Evolutionary conservation across 306 rosid species (phyloP).

Genomic region (Quercus variabilis): DNA sequence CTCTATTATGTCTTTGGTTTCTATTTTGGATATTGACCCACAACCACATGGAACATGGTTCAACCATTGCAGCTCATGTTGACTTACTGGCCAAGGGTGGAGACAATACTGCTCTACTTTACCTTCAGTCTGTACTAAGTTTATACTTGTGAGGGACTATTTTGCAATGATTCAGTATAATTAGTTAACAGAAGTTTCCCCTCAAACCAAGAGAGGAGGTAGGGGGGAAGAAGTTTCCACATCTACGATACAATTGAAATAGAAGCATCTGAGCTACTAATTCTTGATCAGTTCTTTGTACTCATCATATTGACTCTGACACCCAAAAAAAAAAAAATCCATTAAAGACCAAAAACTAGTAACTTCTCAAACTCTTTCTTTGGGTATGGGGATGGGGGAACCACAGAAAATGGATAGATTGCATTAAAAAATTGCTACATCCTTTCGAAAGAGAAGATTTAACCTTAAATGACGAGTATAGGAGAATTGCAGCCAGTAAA

Average conservation of each 20-base stretch:
- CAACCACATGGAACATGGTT: background rate
- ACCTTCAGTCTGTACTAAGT: background rate
- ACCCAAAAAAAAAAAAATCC: background rate
- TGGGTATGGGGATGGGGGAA: too few species aligned
- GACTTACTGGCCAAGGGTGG: background rate
- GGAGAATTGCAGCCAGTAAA: conserved; percentile 72
- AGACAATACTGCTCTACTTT: background rate
- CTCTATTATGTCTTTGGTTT: background rate
- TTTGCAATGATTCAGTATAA: background rate
- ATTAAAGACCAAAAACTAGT: background rate
- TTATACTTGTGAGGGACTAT: background rate
- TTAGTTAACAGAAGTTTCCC: background rate
- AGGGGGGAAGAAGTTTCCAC: background rate
- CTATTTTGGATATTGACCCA: background rate
- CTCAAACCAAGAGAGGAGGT: background rate
- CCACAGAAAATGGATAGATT: background rate
- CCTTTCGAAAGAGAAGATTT: conserved; percentile 13
- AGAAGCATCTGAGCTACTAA: background rate
- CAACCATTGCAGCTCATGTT: background rate
- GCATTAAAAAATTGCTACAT: background rate
- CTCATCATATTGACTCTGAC: background rate
- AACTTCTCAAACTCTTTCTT: background rate
- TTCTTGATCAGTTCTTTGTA: background rate
- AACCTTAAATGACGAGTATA: conserved; percentile 87
- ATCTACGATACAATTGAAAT: background rate